Evolutionary conservation across 83 land plant genomes (phyloP).

Genomic region (Diphasiastrum complanatum): DNA sequence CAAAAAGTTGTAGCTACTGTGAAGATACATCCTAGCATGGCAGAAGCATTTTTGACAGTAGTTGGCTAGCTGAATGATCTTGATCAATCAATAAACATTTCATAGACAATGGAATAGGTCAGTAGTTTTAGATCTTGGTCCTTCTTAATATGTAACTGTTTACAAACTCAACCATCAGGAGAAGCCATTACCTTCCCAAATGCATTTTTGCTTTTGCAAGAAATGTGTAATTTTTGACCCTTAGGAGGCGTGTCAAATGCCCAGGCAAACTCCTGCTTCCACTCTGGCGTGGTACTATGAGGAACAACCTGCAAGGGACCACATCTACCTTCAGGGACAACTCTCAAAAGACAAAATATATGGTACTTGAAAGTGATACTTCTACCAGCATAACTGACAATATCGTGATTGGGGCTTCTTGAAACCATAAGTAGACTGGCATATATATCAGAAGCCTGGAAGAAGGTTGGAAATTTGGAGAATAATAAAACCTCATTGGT

Average conservation of each 20-base stretch:
- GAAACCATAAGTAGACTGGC: too few species aligned
- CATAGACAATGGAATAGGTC: neutral
- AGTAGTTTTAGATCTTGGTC: neutral
- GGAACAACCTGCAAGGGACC: conserved; percentile 57
- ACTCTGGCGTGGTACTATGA: conserved; percentile 87
- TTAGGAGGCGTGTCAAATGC: conserved; percentile 94
- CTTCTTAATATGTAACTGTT: neutral
- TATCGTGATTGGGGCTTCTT: too few species aligned
- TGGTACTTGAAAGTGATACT: too few species aligned
- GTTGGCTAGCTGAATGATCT: too few species aligned
- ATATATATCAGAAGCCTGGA: too few species aligned
- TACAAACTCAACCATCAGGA: too few species aligned
- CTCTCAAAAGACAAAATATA: neutral
- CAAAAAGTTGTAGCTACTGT: too few species aligned
- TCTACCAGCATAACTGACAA: too few species aligned
- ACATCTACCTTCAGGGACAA: neutral
- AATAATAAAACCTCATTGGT: too few species aligned
- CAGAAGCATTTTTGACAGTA: too few species aligned
- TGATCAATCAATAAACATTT: neutral
- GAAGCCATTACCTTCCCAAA: conserved; percentile 94
- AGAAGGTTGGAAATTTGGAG: too few species aligned
- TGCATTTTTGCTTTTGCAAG: conserved; percentile 97
- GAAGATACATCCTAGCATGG: too few species aligned
- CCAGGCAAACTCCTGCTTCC: conserved; percentile 96
- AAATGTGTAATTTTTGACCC: conserved; percentile 96